Conservation (phyloP, 1,284 basidiomycete genomes). For the Heimioporus punctisporus region DNA sequence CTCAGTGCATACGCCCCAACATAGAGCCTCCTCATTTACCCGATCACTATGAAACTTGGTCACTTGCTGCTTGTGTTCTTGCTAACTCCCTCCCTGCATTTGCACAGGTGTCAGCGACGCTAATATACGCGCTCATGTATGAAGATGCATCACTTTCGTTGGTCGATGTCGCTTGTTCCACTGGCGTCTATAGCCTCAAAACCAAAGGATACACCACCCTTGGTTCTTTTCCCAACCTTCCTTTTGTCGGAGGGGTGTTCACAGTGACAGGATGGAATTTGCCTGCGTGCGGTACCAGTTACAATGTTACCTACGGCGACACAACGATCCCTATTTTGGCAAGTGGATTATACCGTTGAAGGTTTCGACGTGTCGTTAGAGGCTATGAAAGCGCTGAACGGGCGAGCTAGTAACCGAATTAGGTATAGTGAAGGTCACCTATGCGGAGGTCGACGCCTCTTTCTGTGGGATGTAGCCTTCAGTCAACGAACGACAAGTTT, state of each 20-base stretch:
- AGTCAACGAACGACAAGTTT: no score
- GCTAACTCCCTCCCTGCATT: slow-evolving; percentile 15
- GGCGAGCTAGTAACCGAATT: no score
- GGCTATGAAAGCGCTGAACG: no score
- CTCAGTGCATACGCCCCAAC: background rate
- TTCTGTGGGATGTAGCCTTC: no score
- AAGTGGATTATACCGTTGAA: no score
- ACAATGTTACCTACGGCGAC: no score
- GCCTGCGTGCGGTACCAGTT: slow-evolving; percentile 33
- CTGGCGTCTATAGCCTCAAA: slow-evolving; percentile 49
- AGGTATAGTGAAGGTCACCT: no score
- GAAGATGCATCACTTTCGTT: slow-evolving; percentile 38
- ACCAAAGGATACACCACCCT: slow-evolving; percentile 48
- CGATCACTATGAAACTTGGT: slow-evolving; percentile 21
- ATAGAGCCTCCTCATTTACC: background rate
- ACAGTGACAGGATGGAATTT: slow-evolving; percentile 36
- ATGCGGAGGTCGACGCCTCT: no score
- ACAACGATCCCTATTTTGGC: no score
- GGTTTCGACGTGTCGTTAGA: no score
- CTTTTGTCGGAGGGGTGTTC: slow-evolving; percentile 49
- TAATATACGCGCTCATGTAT: slow-evolving; percentile 40
- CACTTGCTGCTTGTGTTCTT: slow-evolving; percentile 11
- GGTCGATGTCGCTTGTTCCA: slow-evolving; percentile 47
- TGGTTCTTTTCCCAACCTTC: slow-evolving; percentile 48
- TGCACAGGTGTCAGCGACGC: slow-evolving; percentile 10